Evolutionary conservation across 768 basidiomycete genomes (phyloP), one percentile per base, ranked within the genome.

Genomic region (Albatrellus ellisii): DNA sequence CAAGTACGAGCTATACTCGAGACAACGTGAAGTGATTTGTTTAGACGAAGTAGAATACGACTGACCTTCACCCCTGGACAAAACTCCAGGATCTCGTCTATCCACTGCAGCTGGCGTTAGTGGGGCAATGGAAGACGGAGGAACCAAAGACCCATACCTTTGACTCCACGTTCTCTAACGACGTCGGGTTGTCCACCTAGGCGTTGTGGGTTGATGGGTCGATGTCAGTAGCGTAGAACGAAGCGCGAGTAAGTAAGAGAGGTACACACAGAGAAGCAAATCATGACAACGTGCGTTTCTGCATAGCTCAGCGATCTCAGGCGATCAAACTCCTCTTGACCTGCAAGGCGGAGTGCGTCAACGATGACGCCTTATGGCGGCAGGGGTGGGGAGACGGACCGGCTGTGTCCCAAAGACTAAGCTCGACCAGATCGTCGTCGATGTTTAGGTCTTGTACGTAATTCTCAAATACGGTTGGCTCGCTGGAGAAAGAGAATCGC

Each of bases 321-420:
- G 34, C 91, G 70, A 57, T 94, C 94, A 55, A 98, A 98, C 54
- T 94, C 90, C 65, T 94, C 90, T 61, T 94, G 90, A 32, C 89
- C 89, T 90, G 62, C 40, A 51, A 35, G 32, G 52, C 48, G 41
- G 21, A 17, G 54, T 56, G 60, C 54, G 59, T 52, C 52, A 47
- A 43, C 46, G 43, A 48, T n/a, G n/a, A 42, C 43, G 22, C 15
- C 29, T 45, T 26, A 42, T 29, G 43, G 41, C 11, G 26, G 33
- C 26, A 39, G 38, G 61, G 4, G 12, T 17, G 36, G 32, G 6
- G 6, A 20, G 8, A 35, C 73, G 46, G 56, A 90, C 94, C 92
- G 34, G 94, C 94, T 34, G 94, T 98, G 58, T 98, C 94, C 94
- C 94, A 98, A 48, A 98, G 57, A 57, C 89, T 88, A 33, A 99